These are phyloP conservation scores for Moniliophthora roreri DNA, from an alignment of 1,284 basidiomycete genomes.

Conservation along the genomic window DNA sequence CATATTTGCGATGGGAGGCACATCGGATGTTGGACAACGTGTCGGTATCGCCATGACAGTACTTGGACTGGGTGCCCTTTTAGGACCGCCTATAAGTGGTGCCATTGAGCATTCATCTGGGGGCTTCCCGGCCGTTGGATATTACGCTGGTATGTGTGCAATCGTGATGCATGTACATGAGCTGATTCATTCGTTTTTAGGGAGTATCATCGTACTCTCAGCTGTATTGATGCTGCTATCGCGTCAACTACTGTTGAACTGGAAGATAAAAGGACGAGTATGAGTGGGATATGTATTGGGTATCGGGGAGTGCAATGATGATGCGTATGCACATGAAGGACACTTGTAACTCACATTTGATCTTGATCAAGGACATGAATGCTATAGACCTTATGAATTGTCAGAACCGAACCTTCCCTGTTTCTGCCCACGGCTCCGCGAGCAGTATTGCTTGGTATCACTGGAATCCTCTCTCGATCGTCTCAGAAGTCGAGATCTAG, in stretches of 20 bases:
- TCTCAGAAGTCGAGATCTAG: too few relatives aligned
- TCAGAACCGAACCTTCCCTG: too few relatives aligned
- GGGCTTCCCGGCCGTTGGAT: slow-evolving; percentile 36
- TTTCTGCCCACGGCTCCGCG: too few relatives aligned
- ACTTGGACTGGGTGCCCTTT: slow-evolving; percentile 37
- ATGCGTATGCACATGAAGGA: too few relatives aligned
- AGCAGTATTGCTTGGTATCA: too few relatives aligned
- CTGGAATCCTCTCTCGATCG: too few relatives aligned
- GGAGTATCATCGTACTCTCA: neutral
- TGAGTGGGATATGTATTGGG: too few relatives aligned
- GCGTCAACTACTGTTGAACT: neutral
- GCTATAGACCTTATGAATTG: too few relatives aligned
- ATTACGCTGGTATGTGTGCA: slow-evolving; percentile 37
- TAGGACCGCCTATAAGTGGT: slow-evolving; percentile 46
- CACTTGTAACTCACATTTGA: too few relatives aligned
- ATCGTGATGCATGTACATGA: neutral
- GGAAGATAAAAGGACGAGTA: neutral
- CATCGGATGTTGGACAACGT: slow-evolving; percentile 39
- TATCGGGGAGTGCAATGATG: too few relatives aligned
- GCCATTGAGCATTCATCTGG: slow-evolving; percentile 36
- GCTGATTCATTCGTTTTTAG: neutral
- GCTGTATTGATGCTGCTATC: neutral
- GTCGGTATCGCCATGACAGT: slow-evolving; percentile 41
- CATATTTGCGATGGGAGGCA: slow-evolving; percentile 36
- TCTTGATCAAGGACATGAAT: too few relatives aligned